Percentiles rank a stretch among this genome's conserved stretches.
These are phyloP conservation scores for Peniophora sp. DNA, from an alignment of 1,284 basidiomycete species.

Conservation along the genomic window DNA sequence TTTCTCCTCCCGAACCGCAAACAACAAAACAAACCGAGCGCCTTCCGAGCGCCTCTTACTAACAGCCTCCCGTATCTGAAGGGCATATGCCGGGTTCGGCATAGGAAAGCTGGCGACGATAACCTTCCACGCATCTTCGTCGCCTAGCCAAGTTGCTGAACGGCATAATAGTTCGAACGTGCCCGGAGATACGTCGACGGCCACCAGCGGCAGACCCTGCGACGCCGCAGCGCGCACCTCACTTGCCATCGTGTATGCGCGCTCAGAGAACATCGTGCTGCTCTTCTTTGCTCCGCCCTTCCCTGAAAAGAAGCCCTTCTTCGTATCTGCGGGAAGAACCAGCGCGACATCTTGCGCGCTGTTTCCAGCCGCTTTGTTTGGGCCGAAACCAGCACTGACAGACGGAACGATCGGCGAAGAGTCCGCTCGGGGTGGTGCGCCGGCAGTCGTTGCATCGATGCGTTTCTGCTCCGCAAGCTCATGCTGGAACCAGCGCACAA, in stretches of 20 bases:
- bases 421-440: conserved; percentile 35
- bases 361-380: too few species aligned
- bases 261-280: conserved; percentile 1
- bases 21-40: conserved; percentile 54
- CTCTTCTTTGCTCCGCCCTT: conserved; percentile 40
- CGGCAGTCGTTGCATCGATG: conserved; percentile 56
- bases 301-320: conserved; percentile 40
- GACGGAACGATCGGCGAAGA: conserved; percentile 9
- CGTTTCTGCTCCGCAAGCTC: conserved; percentile 73
- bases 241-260: conserved; percentile 36
- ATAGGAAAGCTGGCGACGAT: conserved; percentile 47
- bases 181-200: conserved; percentile 53
- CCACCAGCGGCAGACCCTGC: conserved; percentile 57
- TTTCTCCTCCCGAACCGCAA: conserved; percentile 64
- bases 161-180: conserved; percentile 58
- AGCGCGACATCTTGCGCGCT: conserved; percentile 43
- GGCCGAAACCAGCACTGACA: too few species aligned
- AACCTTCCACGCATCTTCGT: conserved; percentile 66
- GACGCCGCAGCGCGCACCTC: conserved; percentile 53
- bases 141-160: conserved; percentile 55
- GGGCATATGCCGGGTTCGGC: conserved; percentile 49
- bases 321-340: conserved; percentile 56
- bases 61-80: conserved; percentile 59
- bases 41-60: conserved; percentile 55
- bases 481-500: conserved; percentile 65